Evolutionary conservation across 2,329 filamentous ascomycete genomes (phyloP).

Genomic region (Penicillium carneum): DNA sequence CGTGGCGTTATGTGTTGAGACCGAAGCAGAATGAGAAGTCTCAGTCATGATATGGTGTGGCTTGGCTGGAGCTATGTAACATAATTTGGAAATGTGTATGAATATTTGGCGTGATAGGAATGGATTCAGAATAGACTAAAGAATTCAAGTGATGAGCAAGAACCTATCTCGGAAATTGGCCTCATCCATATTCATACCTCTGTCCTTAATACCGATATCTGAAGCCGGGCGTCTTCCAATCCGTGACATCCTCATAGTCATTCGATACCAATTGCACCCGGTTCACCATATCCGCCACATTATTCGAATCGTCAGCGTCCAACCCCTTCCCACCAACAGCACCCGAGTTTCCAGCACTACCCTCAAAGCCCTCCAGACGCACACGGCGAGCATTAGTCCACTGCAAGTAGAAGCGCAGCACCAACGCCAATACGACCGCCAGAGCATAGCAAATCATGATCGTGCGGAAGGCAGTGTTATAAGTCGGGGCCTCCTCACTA

Average conservation of each 20-base stretch:
- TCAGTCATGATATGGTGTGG: constrained; percentile 5
- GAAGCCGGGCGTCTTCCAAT: constrained; percentile 67
- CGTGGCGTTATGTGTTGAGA: constrained; percentile 54
- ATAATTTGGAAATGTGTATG: constrained; percentile 13
- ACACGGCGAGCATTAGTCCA: constrained; percentile 56
- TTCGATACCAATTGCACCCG: constrained; percentile 51
- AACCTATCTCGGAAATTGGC: too few relatives aligned
- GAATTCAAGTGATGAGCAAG: neutral
- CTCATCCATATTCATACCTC: neutral
- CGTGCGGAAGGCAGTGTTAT: constrained; percentile 62
- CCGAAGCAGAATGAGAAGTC: constrained; percentile 32
- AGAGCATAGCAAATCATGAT: constrained; percentile 66
- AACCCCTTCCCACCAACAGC: constrained; percentile 56
- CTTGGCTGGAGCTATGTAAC: neutral
- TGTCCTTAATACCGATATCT: constrained; percentile 57
- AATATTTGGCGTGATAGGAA: constrained; percentile 12
- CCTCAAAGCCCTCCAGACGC: constrained; percentile 45
- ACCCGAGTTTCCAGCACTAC: constrained; percentile 33
- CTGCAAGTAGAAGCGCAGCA: constrained; percentile 59
- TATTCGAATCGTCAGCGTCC: constrained; percentile 52
- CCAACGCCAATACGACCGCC: constrained; percentile 55
- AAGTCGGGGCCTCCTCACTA: constrained; percentile 58
- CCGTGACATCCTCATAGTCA: constrained; percentile 66
- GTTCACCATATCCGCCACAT: constrained; percentile 42
- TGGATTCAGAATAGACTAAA: neutral